Evolutionary conservation across 257 asterid species (phyloP).

Genomic region (Parsonsia alboflavescens): DNA sequence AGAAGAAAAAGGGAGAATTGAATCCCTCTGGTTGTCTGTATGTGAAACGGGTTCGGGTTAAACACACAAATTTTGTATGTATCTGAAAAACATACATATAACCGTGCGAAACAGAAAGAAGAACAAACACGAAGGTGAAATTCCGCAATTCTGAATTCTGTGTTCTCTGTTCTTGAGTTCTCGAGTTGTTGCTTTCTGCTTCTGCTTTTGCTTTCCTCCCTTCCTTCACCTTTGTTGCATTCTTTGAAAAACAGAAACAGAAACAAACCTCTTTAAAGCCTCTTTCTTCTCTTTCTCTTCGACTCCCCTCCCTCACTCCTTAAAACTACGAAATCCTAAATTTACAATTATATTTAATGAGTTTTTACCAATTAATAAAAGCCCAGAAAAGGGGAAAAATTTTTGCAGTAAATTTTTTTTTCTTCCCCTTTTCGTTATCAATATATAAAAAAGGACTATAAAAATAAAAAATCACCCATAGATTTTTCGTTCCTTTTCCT

Average conservation of each 20-base stretch:
- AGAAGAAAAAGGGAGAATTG: neutral
- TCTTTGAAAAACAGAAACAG: conserved; percentile 9
- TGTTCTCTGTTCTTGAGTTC: neutral
- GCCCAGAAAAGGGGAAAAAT: neutral
- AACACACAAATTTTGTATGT: neutral
- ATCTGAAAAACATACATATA: neutral
- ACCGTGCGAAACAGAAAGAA: neutral
- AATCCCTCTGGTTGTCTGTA: neutral
- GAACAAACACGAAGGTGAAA: neutral
- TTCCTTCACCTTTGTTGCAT: neutral
- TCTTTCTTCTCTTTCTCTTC: neutral
- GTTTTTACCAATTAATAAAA: neutral
- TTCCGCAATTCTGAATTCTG: neutral
- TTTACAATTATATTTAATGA: neutral
- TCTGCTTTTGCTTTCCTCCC: conserved; percentile 2
- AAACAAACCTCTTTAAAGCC: conserved; percentile 10
- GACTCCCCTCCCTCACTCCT: neutral
- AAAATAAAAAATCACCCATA: neutral
- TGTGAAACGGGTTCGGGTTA: conserved; percentile 18
- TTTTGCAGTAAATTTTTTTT: neutral
- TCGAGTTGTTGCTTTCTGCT: neutral
- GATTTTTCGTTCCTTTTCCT: neutral
- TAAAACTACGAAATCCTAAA: neutral
- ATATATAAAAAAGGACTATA: neutral
- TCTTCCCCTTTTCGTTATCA: neutral